A percentile compares a stretch with the other conserved stretches of the same genome.
These are phyloP conservation scores for Pyrus pyrifolia DNA, from an alignment of 306 rosid species.

Conservation along the genomic window DNA sequence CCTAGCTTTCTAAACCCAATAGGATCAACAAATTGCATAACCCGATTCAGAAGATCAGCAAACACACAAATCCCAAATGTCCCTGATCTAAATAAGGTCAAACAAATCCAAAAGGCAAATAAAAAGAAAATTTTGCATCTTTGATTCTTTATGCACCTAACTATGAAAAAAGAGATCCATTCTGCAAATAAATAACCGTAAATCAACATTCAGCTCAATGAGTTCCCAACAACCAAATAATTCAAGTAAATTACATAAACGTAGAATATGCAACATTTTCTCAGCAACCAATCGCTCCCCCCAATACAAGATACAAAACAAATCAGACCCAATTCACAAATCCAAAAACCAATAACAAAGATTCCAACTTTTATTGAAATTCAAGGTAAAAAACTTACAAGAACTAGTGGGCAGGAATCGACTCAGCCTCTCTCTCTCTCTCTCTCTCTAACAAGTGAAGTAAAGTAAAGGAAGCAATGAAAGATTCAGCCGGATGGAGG, in stretches of 20 bases:
- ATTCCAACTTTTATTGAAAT: background rate
- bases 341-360: background rate
- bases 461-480: constrained; percentile 1
- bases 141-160: constrained; percentile 1
- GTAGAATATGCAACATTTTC: background rate
- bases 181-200: background rate
- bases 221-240: background rate
- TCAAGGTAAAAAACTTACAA: constrained; percentile 25
- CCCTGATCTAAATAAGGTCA: constrained; percentile 13
- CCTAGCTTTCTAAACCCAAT: constrained; percentile 3
- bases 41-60: constrained; percentile 6
- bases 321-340: constrained; percentile 1
- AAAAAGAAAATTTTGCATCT: background rate
- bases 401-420: constrained; percentile 27
- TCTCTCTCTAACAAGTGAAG: background rate
- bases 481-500: constrained; percentile 12
- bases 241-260: constrained; percentile 9
- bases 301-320: background rate
- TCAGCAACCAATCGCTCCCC: constrained; percentile 7
- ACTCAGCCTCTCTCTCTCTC: constrained; percentile 15
- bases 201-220: background rate
- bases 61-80: constrained; percentile 9
- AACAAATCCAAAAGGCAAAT: background rate
- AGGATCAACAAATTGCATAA: constrained; percentile 1
- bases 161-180: background rate